These are phyloP conservation scores for Rostrohypoxylon terebratum DNA, from an alignment of 495 filamentous ascomycete species.

Conservation along the genomic window DNA sequence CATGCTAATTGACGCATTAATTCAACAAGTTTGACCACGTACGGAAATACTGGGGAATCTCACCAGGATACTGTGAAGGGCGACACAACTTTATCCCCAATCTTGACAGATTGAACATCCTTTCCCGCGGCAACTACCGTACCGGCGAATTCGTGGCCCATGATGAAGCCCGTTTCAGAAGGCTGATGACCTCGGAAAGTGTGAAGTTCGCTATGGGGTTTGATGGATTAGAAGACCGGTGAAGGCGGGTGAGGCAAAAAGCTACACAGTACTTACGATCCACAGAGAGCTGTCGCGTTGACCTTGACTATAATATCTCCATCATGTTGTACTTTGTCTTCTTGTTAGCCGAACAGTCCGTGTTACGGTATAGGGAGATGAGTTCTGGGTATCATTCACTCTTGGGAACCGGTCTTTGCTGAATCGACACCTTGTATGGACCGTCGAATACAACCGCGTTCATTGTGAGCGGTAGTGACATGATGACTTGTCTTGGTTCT, in stretches of 20 bases:
- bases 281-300: slow-evolving; percentile 86
- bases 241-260: slow-evolving; percentile 18
- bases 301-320: slow-evolving; percentile 90
- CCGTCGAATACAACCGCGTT: slow-evolving; percentile 79
- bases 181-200: slow-evolving; percentile 86
- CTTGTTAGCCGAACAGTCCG: slow-evolving; percentile 24
- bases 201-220: slow-evolving; percentile 79
- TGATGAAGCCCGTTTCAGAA: slow-evolving; percentile 59
- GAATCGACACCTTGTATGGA: slow-evolving; percentile 68
- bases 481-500: slow-evolving; percentile 20
- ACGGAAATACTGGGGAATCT: slow-evolving; percentile 44
- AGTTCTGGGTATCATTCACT: slow-evolving; percentile 45
- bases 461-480: slow-evolving; percentile 62
- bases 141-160: slow-evolving; percentile 88
- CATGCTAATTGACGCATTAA: slow-evolving; percentile 61
- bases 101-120: slow-evolving; percentile 73
- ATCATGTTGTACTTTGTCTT: slow-evolving; percentile 69
- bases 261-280: slow-evolving; percentile 72
- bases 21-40: slow-evolving; percentile 9
- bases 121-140: slow-evolving; percentile 74
- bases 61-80: slow-evolving; percentile 92
- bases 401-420: slow-evolving; percentile 73
- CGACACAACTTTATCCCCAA: slow-evolving; percentile 82
- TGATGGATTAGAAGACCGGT: slow-evolving; percentile 9
- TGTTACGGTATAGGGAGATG: not conserved